Percentiles rank a stretch among this genome's conserved stretches.
phyloP scores from a whole-genome alignment of 2,329 filamentous ascomycete genomes.

The Alternaria solani region DNA sequence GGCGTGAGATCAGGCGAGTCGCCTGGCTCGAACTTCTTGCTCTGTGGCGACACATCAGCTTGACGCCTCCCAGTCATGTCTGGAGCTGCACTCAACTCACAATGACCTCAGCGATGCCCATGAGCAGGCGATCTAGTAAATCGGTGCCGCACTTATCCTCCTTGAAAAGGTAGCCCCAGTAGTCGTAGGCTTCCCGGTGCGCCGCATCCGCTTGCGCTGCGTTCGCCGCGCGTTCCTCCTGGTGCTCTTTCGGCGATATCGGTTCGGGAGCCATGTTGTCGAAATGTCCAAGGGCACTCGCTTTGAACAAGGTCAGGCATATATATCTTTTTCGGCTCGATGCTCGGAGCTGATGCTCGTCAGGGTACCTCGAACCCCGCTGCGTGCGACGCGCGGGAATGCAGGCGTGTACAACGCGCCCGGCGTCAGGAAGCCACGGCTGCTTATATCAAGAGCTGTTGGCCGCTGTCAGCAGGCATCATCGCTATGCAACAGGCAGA shows the following conservation, averaged over 20 bases:
- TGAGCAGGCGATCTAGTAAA: conserved; percentile 55
- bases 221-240: conserved; percentile 28
- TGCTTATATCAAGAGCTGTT: conserved; percentile 18
- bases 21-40: conserved; percentile 53
- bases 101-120: conserved; percentile 58
- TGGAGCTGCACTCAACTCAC: conserved; percentile 39
- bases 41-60: conserved; percentile 42
- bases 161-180: conserved; percentile 62
- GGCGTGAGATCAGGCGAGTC: conserved; percentile 59
- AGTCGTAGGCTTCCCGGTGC: conserved; percentile 56
- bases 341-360: conserved; percentile 26
- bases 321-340: conserved; percentile 21
- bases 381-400: conserved; percentile 21
- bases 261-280: conserved; percentile 42
- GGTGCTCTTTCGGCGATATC: conserved; percentile 28
- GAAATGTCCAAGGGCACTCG: conserved; percentile 7
- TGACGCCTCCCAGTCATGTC: background rate
- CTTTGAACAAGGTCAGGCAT: conserved; percentile 18
- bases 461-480: conserved; percentile 22
- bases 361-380: conserved; percentile 31
- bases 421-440: conserved; percentile 14
- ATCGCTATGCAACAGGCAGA: conserved; percentile 29
- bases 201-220: conserved; percentile 37
- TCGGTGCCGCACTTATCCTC: conserved; percentile 61
- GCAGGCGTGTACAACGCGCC: conserved; percentile 18